These are phyloP conservation scores for Phoma sp. DNA, from an alignment of 2,329 filamentous ascomycete species.

Conservation along the genomic window DNA sequence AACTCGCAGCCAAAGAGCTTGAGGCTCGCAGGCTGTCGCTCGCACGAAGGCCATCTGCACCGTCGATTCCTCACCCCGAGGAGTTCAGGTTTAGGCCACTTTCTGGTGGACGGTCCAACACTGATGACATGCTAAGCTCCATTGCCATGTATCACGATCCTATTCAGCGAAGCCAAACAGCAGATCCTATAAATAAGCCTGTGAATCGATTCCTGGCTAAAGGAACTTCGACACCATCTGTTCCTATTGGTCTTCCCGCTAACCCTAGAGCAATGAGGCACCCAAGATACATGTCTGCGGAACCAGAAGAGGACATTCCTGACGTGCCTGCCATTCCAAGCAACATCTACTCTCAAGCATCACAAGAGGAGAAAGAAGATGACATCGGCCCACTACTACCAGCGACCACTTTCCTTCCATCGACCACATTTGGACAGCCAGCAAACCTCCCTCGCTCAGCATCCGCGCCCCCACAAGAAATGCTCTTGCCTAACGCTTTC, in stretches of 20 bases:
- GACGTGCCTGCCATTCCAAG: constrained; percentile 64
- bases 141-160: constrained; percentile 44
- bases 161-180: constrained; percentile 67
- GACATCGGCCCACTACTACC: constrained; percentile 55
- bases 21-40: constrained; percentile 83
- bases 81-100: constrained; percentile 51
- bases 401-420: constrained; percentile 55
- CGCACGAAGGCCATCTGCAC: constrained; percentile 78
- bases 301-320: constrained; percentile 58
- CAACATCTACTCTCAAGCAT: constrained; percentile 27
- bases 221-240: constrained; percentile 57
- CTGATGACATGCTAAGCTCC: constrained; percentile 50
- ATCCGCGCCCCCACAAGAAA: constrained; percentile 56
- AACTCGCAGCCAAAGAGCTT: constrained; percentile 73
- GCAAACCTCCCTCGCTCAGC: constrained; percentile 49
- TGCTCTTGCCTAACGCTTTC: constrained; percentile 33
- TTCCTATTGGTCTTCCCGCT: constrained; percentile 78
- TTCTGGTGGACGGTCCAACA: constrained; percentile 43
- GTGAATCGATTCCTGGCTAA: constrained; percentile 38
- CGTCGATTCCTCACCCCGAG: constrained; percentile 77
- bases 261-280: constrained; percentile 92
- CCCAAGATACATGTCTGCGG: constrained; percentile 68
- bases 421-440: constrained; percentile 54
- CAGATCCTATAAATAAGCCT: constrained; percentile 60
- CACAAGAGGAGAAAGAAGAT: constrained; percentile 44